These are phyloP conservation scores for Cyberlindnera euphorbiiphila DNA, from an alignment of 805 yeast species.

Conservation along the genomic window DNA sequence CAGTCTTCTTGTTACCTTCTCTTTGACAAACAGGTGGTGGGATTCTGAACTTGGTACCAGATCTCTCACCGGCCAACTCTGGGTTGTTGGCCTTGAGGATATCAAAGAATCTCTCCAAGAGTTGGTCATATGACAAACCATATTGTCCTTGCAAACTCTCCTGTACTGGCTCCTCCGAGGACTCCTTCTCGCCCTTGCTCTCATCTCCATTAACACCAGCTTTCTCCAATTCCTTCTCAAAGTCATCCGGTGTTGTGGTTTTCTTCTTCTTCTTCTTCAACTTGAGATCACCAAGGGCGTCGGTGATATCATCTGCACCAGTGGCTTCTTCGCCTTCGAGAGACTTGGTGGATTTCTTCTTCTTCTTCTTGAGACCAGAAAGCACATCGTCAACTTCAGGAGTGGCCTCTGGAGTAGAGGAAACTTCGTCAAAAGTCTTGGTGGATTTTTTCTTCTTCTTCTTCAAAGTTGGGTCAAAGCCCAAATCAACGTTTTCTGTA, in stretches of 20 bases:
- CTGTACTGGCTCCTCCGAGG: slow-evolving; percentile 19
- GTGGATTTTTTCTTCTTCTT: slow-evolving; percentile 72
- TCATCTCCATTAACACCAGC: slow-evolving; percentile 71
- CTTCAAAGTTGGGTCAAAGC: slow-evolving; percentile 71
- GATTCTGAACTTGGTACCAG: slow-evolving; percentile 87
- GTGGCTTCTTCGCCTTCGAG: slow-evolving; percentile 37
- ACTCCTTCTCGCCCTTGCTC: slow-evolving; percentile 21
- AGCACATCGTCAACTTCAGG: slow-evolving; percentile 58
- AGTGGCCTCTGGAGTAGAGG: slow-evolving; percentile 38
- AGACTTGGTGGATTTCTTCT: slow-evolving; percentile 56
- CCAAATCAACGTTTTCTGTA: slow-evolving; percentile 31
- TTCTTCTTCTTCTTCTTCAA: slow-evolving; percentile 86
- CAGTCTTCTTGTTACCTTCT: slow-evolving; percentile 95
- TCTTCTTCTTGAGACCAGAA: slow-evolving; percentile 80
- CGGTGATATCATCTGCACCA: slow-evolving; percentile 43
- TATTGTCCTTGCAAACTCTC: slow-evolving; percentile 38
- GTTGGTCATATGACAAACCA: slow-evolving; percentile 70
- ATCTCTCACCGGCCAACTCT: slow-evolving; percentile 95
- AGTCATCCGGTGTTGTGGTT: slow-evolving; percentile 62
- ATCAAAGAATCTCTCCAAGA: slow-evolving; percentile 80
- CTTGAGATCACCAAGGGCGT: slow-evolving; percentile 65
- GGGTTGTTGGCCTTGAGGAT: slow-evolving; percentile 93
- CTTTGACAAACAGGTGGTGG: slow-evolving; percentile 97
- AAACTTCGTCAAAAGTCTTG: slow-evolving; percentile 39
- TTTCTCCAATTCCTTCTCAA: slow-evolving; percentile 82